phyloP scores from a whole-genome alignment of 164 flowering plant genomes.

The Liquidambar formosana region DNA sequence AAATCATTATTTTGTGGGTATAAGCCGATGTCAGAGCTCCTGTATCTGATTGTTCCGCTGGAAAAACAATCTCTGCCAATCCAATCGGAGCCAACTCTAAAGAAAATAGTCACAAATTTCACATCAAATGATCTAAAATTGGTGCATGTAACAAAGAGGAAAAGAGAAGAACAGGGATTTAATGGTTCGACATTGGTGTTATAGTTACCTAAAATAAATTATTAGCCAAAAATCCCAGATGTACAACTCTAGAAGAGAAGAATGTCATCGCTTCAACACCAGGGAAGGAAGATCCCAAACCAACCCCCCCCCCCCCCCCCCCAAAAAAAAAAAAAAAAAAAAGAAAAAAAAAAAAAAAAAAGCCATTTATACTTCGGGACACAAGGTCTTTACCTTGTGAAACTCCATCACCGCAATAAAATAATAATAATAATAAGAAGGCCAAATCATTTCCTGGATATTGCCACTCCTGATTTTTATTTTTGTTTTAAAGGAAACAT shows the following conservation, averaged over 20 bases:
- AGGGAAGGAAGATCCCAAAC: slow-evolving; percentile 2
- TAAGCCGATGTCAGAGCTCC: no score
- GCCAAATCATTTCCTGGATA: neutral
- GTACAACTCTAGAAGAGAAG: neutral
- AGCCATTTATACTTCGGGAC: neutral
- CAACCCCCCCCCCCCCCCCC: no score
- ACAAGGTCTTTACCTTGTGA: no score
- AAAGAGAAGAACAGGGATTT: neutral
- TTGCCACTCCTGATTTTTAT: no score
- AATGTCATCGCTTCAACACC: neutral
- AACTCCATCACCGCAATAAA: no score
- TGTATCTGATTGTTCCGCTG: no score
- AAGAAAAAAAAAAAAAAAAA: no score
- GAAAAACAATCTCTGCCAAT: no score
- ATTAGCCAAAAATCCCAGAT: neutral
- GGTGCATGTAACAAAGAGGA: neutral
- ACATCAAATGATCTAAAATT: neutral
- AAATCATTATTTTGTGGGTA: no score
- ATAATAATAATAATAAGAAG: neutral
- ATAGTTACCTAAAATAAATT: no score
- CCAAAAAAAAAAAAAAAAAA: no score
- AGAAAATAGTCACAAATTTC: neutral
- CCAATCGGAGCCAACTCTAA: neutral
- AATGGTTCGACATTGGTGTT: neutral
- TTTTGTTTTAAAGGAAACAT: no score